Conservation (phyloP, 1,139 yeast genomes). For the Hyphopichia buzzinii region DNA sequence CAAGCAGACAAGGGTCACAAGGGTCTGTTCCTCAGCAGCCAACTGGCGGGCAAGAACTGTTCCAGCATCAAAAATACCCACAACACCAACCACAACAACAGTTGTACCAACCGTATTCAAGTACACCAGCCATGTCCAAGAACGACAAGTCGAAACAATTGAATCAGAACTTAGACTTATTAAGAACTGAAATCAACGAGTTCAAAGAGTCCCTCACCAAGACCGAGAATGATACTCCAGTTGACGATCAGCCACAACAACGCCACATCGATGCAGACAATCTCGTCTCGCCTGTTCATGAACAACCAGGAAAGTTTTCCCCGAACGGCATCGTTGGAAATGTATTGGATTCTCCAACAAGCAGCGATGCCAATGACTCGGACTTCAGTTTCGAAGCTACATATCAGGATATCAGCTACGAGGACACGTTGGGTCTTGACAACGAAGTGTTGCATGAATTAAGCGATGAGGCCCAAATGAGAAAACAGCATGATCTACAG, state of each 20-base stretch:
- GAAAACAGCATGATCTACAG: constrained; percentile 11
- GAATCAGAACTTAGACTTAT: constrained; percentile 43
- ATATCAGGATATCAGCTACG: constrained; percentile 40
- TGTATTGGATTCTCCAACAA: constrained; percentile 5
- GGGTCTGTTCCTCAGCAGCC: not conserved
- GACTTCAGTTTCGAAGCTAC: constrained; percentile 44
- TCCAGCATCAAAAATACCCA: no score
- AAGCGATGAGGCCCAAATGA: constrained; percentile 7
- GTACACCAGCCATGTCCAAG: constrained; percentile 7
- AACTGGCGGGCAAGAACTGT: no score
- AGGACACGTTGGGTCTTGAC: constrained; percentile 42
- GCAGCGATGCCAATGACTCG: constrained; percentile 12
- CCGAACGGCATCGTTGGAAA: not conserved
- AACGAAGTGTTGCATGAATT: constrained; percentile 16
- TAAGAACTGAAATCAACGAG: constrained; percentile 45
- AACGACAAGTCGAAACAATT: constrained; percentile 31
- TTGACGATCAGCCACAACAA: not conserved
- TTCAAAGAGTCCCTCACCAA: constrained; percentile 43
- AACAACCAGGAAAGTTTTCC: constrained; percentile 7
- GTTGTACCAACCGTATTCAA: constrained; percentile 1
- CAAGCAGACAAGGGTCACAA: not conserved
- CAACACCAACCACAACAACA: constrained; percentile 11
- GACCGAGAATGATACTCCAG: constrained; percentile 16
- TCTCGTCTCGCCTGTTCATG: constrained; percentile 7
- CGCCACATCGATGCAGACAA: constrained; percentile 1